phyloP scores from a whole-genome alignment of 306 rosid genomes.

The Myrica gale region DNA sequence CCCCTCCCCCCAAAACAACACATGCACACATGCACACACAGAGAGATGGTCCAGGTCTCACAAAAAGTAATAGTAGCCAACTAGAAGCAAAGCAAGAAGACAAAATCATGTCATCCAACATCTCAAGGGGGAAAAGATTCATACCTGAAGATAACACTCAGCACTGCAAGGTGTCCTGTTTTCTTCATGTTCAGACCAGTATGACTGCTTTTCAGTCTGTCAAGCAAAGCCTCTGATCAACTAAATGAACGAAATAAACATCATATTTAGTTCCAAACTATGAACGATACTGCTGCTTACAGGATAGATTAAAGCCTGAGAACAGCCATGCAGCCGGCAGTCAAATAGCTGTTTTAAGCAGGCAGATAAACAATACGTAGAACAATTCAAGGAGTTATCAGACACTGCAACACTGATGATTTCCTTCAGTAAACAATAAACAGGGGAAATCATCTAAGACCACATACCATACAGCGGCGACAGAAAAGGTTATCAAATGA shows the following conservation, averaged over 20 bases:
- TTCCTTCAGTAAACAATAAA: constrained; percentile 10
- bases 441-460: constrained; percentile 30
- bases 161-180: constrained; percentile 76
- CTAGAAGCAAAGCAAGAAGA: constrained; percentile 17
- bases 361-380: constrained; percentile 35
- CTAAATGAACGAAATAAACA: constrained; percentile 28
- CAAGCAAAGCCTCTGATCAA: constrained; percentile 41
- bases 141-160: constrained; percentile 84
- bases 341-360: constrained; percentile 73
- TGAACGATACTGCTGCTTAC: constrained; percentile 49
- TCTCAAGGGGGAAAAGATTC: constrained; percentile 21
- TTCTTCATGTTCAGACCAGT: constrained; percentile 73
- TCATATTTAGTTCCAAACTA: constrained; percentile 13
- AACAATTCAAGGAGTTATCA: constrained; percentile 16
- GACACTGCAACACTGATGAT: constrained; percentile 9
- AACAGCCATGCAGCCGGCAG: constrained; percentile 93
- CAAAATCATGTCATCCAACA: neutral
- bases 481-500: constrained; percentile 96
- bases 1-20: neutral
- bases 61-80: neutral
- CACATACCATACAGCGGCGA: constrained; percentile 85
- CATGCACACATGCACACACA: neutral
- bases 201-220: constrained; percentile 72
- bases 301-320: constrained; percentile 69
- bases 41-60: neutral